A percentile compares a stretch with the other conserved stretches of the same genome.
These are phyloP conservation scores for Xylaria sp. DNA, from an alignment of 2,329 filamentous ascomycete genomes.

Conservation along the genomic window DNA sequence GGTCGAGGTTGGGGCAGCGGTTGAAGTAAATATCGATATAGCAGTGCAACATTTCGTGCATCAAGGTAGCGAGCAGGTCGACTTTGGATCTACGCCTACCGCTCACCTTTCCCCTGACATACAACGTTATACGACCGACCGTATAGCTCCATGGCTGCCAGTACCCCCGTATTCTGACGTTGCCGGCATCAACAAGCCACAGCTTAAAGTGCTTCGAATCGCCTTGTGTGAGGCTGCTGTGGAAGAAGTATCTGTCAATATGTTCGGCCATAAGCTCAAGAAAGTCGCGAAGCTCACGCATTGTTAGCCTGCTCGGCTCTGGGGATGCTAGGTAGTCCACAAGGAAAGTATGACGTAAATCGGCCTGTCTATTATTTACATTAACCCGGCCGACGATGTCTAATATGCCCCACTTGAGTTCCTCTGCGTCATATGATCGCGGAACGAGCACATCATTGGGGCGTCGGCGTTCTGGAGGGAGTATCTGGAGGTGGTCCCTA, in stretches of 20 bases:
- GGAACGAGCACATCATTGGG: too few relatives aligned
- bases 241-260: conserved; percentile 4
- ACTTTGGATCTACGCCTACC: background rate
- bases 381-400: too few relatives aligned
- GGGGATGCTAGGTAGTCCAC: background rate
- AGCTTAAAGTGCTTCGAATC: too few relatives aligned
- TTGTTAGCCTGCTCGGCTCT: background rate
- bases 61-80: background rate
- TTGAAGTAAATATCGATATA: background rate
- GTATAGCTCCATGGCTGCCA: too few relatives aligned
- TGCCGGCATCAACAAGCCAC: too few relatives aligned
- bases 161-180: too few relatives aligned
- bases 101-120: background rate
- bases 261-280: background rate
- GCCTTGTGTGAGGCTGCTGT: background rate
- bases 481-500: too few relatives aligned
- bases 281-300: background rate
- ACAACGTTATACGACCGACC: too few relatives aligned
- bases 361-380: too few relatives aligned
- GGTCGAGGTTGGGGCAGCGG: background rate
- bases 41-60: background rate
- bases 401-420: too few relatives aligned
- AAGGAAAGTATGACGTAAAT: background rate
- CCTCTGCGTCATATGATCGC: too few relatives aligned
- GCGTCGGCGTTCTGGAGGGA: too few relatives aligned